Evolutionary conservation across 2,329 filamentous ascomycete species (phyloP).

Genomic region (Basipetospora chlamydospora): DNA sequence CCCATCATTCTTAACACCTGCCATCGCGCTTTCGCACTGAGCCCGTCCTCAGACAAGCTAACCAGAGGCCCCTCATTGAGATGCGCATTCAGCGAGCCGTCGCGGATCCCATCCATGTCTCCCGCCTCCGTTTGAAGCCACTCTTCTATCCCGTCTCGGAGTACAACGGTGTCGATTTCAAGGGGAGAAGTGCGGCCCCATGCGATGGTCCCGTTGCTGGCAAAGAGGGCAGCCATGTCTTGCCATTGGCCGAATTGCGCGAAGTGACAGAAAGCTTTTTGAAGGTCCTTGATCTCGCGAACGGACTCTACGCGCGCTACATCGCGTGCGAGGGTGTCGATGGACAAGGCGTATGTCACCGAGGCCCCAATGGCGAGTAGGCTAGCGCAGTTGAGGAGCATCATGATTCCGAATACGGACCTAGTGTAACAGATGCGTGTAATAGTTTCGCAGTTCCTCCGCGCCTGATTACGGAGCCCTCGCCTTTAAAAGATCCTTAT

Average conservation of each 20-base stretch:
- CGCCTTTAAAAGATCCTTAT: no score
- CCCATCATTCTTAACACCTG: slow-evolving; percentile 2
- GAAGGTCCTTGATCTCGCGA: slow-evolving; percentile 3
- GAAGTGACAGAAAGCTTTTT: slow-evolving; percentile 1
- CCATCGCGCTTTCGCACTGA: not conserved
- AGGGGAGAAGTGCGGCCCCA: slow-evolving; percentile 1
- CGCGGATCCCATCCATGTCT: not conserved
- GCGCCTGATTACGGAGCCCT: no score
- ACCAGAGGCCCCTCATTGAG: slow-evolving; percentile 2
- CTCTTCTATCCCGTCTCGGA: not conserved
- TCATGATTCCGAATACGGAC: no score
- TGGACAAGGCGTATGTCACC: no score
- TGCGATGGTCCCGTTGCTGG: not conserved
- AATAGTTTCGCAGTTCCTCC: no score
- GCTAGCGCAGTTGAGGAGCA: no score
- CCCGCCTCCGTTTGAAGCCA: slow-evolving; percentile 1
- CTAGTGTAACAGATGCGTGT: no score
- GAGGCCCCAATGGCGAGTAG: no score
- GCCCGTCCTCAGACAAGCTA: slow-evolving; percentile 1
- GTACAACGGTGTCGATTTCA: not conserved
- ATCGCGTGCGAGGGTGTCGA: not conserved
- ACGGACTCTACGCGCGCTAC: slow-evolving; percentile 2
- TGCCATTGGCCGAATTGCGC: slow-evolving; percentile 3
- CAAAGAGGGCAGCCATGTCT: slow-evolving; percentile 1
- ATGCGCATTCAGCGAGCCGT: slow-evolving; percentile 1